Percentiles rank a stretch among this genome's conserved stretches.
These are phyloP conservation scores for Ophiostoma triangulosporum DNA, from an alignment of 2,329 filamentous ascomycete genomes.

Conservation along the genomic window DNA sequence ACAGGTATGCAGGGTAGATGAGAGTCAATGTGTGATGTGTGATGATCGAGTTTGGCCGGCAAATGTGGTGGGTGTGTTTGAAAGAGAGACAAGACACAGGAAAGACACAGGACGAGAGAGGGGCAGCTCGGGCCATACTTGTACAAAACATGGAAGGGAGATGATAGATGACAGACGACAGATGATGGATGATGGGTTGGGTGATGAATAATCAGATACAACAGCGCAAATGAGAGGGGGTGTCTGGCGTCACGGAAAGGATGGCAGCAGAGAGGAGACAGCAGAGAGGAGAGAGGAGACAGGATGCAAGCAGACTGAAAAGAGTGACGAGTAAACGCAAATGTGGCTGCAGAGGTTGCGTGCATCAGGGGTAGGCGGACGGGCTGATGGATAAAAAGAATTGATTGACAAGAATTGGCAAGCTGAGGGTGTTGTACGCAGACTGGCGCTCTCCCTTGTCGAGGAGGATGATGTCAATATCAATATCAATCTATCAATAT, in stretches of 20 bases:
- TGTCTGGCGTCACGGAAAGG: constrained; percentile 1
- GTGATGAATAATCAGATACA: neutral
- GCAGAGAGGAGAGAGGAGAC: neutral
- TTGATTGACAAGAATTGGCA: neutral
- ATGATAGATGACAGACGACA: neutral
- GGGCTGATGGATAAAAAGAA: neutral
- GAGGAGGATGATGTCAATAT: neutral
- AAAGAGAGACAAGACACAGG: neutral
- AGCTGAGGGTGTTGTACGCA: neutral
- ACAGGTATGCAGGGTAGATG: neutral
- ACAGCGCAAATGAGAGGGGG: neutral
- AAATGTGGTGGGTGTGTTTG: neutral
- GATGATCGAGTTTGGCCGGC: neutral
- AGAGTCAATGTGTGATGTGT: neutral
- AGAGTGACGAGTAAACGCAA: no score
- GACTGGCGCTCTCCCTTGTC: no score
- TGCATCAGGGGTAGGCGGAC: constrained; percentile 3
- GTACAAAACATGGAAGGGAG: neutral
- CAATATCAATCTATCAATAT: no score
- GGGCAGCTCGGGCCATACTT: neutral
- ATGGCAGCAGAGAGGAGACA: neutral
- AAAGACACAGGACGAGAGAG: neutral
- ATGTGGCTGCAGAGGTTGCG: constrained; percentile 1
- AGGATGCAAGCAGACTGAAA: neutral
- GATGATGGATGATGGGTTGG: neutral